Conservation (phyloP, 2,329 filamentous ascomycete species). For the Geosmithia morbida region DNA sequence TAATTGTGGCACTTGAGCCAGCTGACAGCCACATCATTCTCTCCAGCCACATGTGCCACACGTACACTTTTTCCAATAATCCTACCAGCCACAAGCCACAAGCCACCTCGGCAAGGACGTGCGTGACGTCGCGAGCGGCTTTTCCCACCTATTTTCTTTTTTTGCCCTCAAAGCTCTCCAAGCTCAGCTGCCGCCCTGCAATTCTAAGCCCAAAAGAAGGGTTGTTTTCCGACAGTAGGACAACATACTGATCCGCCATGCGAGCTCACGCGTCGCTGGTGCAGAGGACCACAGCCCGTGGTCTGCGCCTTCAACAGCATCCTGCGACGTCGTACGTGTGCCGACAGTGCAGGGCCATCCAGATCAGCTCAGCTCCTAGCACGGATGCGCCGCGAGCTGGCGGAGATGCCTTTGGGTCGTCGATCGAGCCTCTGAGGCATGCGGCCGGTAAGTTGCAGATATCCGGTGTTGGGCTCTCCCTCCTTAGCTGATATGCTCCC, state of each 20-base stretch:
- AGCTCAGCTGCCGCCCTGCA: background rate
- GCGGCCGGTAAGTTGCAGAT: constrained; percentile 27
- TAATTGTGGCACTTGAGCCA: background rate
- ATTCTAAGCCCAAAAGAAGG: background rate
- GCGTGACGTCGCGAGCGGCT: constrained; percentile 2
- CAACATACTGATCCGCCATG: constrained; percentile 16
- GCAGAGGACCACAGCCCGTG: constrained; percentile 13
- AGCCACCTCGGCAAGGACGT: background rate
- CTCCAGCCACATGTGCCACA: too few species aligned
- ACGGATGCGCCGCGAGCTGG: constrained; percentile 34
- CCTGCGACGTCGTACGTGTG: constrained; percentile 25
- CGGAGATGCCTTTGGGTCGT: constrained; percentile 41
- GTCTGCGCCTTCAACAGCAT: constrained; percentile 9
- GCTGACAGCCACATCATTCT: background rate
- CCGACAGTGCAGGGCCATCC: constrained; percentile 43
- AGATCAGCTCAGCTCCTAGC: constrained; percentile 47
- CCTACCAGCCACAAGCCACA: background rate
- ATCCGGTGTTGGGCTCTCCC: background rate
- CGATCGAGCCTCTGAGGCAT: constrained; percentile 28
- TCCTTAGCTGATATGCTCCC: background rate
- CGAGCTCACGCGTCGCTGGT: constrained; percentile 25
- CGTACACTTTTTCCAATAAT: background rate
- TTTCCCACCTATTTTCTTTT: constrained; percentile 1
- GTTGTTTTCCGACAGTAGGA: background rate
- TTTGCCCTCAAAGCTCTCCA: background rate